Base-by-base conservation (phyloP, 306 rosid species). In the Acacia melanoxylon region DNA sequence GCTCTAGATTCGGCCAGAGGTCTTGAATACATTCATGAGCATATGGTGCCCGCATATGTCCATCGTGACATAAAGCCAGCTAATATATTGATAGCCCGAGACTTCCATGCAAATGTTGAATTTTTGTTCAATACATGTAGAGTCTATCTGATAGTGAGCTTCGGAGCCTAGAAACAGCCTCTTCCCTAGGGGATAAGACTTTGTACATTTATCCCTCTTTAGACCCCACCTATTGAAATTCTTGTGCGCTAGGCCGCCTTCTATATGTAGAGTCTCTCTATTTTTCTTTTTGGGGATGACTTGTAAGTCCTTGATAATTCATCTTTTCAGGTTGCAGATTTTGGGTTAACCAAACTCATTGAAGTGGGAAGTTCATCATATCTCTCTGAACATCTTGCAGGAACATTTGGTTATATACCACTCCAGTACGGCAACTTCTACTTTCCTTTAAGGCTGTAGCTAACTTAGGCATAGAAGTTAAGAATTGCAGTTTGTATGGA, bases 11-110 rank as follows among this genome's bases (percentile, higher is more conserved):
- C 48, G 0, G 49, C 73, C 16, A 68, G 73, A 68, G 99, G 98
- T 74, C 97, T 95, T 40, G 99, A 95, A 82, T 93, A 93, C 83
- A 93, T 95, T 86, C 99, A 95, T 20, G 99, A 95, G 88, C 98
- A 95, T 85, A 93, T 98, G 8, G 99, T 93, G 67, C 99, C 98
- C 27, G 91, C 93, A 80, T 95, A 95, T 81, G 89, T 95, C 77
- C 99, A 95, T 73, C 99, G 98, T 54, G 98, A 51, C 80, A 92
- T 95, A 74, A 95, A 95, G 86, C 90, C 99, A 8, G 99, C 96
- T 54, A 95, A 95, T 87, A 93, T 95, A 86, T 86, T 93, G 81
- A 93, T 93, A 81, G 97, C 92, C 91, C 87, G 78, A 77, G 89
- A 92, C 87, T 93, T 75, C 78, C 93, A 86, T 51, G 98, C 86